Evolutionary conservation across 306 rosid species (phyloP), one percentile per base, ranked within the genome.

Genomic region (Vigna nakashimae): DNA sequence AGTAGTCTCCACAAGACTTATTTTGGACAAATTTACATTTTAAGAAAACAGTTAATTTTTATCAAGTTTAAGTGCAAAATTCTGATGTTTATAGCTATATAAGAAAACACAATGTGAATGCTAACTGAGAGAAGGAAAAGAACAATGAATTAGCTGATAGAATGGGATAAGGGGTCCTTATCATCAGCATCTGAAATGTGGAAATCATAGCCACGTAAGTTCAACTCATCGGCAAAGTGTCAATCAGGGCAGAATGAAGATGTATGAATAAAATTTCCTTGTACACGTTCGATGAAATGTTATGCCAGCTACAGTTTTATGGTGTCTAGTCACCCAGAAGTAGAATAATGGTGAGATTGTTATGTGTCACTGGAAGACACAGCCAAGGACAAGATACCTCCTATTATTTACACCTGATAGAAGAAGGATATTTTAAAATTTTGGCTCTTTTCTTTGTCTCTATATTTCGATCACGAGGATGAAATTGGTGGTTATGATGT

Each of bases 201-300:
- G 69, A 65, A 66, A 67, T 9, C 56, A 45, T 20, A 45, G 56
- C 58, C 58, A 46, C 73, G 24, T 68, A 68, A 48, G 42, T 68
- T 56, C 16, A 68, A 48, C 24, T 68, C 24, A 48, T 1, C 4
- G 2, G 24, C 73, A 46, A 36, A 68, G 73, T 68, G 58, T 68
- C 43, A 45, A 26, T 68, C 7, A 15, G 58, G 26, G 58, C 32
- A 22, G 22, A 67, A 68, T 48, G 42, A 16, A 45, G 11, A 67
- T 24, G 57, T 0, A 43, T 40, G 71, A 20, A 67, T 20, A 48
- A 69, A 26, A 7, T 28, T 69, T 34, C 16, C 59, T 48, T 14
- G 13, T 12, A 43, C 1, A 20, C 22, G 20, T 2, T 42, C 6
- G 18, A 13, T 45, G 72, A 67, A 45, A 18, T 67, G 72, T 67